Evolutionary conservation across 371 early-diverging fungal genomes (phyloP), one percentile per base, ranked within the genome.

Genomic region (Catenaria anguillulae): DNA sequence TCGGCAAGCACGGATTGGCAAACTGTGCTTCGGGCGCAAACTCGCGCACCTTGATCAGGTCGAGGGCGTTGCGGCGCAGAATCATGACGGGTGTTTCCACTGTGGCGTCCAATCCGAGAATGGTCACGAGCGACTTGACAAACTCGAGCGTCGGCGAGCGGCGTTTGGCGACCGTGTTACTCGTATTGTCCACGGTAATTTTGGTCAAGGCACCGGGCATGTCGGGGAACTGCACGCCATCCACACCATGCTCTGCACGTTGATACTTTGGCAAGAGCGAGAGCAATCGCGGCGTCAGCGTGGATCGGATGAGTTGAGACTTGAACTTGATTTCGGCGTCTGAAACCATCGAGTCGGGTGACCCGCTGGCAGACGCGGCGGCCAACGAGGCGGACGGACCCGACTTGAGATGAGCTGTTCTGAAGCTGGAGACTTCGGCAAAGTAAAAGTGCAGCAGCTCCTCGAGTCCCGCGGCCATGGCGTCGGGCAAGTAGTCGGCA

Each of bases 401-500:
- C 3, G n/a, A n/a, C n/a, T 4, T 37, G n/a, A n/a, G n/a, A n/a
- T n/a, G n/a, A n/a, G n/a, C n/a, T n/a, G n/a, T n/a, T n/a, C n/a
- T n/a, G n/a, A n/a, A n/a, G n/a, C n/a, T n/a, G 31, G 36, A 33
- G 0, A 64, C 62, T 43, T 66, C 69, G 56, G 46, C 37, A n/a
- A n/a, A n/a, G n/a, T n/a, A 97, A 40, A 83, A 71, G 84, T 89
- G 84, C 0, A 87, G 64, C 0, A 75, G 69, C 15, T 65, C 61
- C 61, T 74, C 70, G 66, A 97, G 93, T 55, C 76, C 70, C 19
- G 63, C 67, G 60, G 90, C 90, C 8, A 88, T 71, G 2, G 75
- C 79, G 5, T 77, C 68, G 2, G 97, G 93, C 40, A 97, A 70
- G 62, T 87, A 89, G 15, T 89, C 86, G 61, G 81, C 80, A 31